Evolutionary conservation across 768 basidiomycete genomes (phyloP).

Genomic region (Mycena amicta): DNA sequence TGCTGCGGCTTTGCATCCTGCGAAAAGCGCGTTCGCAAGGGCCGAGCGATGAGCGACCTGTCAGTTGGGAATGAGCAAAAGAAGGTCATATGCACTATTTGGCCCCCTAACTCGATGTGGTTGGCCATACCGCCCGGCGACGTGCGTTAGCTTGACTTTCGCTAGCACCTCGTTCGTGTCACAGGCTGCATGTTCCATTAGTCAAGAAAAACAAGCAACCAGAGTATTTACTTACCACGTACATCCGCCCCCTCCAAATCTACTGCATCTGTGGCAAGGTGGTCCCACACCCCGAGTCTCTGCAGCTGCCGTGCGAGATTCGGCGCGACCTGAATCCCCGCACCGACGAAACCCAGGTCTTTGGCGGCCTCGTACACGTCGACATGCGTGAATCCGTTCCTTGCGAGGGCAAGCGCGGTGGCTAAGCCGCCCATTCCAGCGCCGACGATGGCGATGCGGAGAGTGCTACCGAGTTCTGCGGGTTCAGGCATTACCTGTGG

Average conservation of each 20-base stretch:
- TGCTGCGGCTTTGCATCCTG: conserved; percentile 28
- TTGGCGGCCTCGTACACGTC: conserved; percentile 33
- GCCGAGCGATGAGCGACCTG: conserved; percentile 37
- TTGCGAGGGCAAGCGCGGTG: conserved; percentile 32
- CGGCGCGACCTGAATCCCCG: conserved; percentile 40
- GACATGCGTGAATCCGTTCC: conserved; percentile 33
- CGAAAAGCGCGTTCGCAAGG: conserved; percentile 33
- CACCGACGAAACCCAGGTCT: conserved; percentile 36
- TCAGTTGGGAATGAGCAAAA: not conserved
- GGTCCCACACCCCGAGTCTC: conserved; percentile 32
- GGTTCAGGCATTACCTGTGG: not conserved
- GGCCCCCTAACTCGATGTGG: conserved; percentile 32
- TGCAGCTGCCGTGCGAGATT: conserved; percentile 35
- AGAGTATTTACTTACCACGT: conserved; percentile 23
- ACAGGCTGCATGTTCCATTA: conserved; percentile 15
- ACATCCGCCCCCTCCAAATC: conserved; percentile 30
- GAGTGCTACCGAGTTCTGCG: not conserved
- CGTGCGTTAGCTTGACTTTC: conserved; percentile 30
- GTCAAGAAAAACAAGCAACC: not conserved
- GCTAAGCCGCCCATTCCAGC: conserved; percentile 33
- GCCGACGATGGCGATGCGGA: conserved; percentile 23
- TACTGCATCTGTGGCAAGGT: conserved; percentile 30
- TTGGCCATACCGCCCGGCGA: conserved; percentile 31
- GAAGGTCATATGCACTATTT: no score
- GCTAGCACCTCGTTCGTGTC: conserved; percentile 33